Base-by-base conservation (phyloP, 2,329 filamentous ascomycete genomes). In the Colletotrichum spinosum region DNA sequence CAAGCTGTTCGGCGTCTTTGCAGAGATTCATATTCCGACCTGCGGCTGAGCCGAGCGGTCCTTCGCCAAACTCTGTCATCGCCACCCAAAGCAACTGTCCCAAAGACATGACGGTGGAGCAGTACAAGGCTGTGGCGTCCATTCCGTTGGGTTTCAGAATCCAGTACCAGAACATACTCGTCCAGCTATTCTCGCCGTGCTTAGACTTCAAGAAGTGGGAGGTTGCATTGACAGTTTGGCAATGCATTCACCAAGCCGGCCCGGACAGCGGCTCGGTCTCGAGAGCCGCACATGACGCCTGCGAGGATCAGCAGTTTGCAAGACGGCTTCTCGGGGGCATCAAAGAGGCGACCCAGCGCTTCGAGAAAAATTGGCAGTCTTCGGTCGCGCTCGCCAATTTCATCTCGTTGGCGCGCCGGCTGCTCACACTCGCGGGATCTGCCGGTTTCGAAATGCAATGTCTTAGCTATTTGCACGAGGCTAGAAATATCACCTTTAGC, bases 161-260 rank as follows among this genome's bases (percentile, higher is more conserved):
- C 8, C 84, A 87, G 55, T 90, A 86, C 83, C 70, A 77, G 8
- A 90, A 88, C 57, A 81, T 90, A 3, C 70, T 87, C 0, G 70
- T 78, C 1, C 82, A 89, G 69, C 72, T 90, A 3, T 72, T 75
- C 0, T 74, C 77, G 1, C 81, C 83, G 0, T 76, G 76, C 1
- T 56, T 90, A 0, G 81, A 87, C 49, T 82, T 87, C 41, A 83
- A 81, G 10, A 82, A 83, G 46, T 63, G 75, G 0, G 83, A 86
- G 46, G 83, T 84, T 0, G 74, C 74, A 6, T 67, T 81, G 2
- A 70, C 88, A 0, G 55, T 89, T 1, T 70, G 80, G 2, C 87
- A 90, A 66, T 75, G 79, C 0, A 76, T 80, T 9, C 78, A 80
- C 66, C 82, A 88, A 72, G 77, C 78, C 2, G 84, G 87, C 0